A percentile compares a stretch with the other conserved stretches of the same genome.
phyloP scores from a whole-genome alignment of 306 rosid species.

The Cyclanthera cordifolia region DNA sequence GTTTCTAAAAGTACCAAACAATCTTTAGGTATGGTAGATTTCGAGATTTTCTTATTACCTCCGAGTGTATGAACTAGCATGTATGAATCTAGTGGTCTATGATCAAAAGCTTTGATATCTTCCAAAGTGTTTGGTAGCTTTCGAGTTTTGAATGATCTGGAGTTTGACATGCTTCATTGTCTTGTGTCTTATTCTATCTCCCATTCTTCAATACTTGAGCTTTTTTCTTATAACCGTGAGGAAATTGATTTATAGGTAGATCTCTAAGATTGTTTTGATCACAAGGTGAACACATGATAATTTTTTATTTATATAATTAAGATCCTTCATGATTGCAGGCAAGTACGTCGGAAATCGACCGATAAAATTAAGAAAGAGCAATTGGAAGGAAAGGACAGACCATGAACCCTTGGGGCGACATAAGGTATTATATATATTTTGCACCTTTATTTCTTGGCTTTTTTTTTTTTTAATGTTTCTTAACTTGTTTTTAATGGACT shows the following conservation, averaged over 20 bases:
- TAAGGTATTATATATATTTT: conserved; percentile 34
- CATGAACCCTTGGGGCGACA: conserved; percentile 57
- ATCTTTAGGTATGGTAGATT: neutral
- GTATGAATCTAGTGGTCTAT: neutral
- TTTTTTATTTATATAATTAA: neutral
- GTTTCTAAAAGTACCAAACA: neutral
- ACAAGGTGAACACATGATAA: too few species aligned
- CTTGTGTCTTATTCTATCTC: neutral
- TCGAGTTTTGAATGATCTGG: neutral
- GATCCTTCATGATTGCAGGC: conserved; percentile 34
- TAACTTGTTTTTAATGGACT: neutral
- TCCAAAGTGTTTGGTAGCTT: neutral
- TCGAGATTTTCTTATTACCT: neutral
- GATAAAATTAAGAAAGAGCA: conserved; percentile 84
- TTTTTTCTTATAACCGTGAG: neutral
- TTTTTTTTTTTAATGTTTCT: neutral
- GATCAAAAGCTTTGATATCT: neutral
- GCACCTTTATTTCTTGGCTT: neutral
- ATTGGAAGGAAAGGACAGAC: conserved; percentile 93
- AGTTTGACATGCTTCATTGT: neutral
- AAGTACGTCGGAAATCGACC: conserved; percentile 95
- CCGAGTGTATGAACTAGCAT: too few species aligned
- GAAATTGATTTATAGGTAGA: too few species aligned
- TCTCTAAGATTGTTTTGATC: too few species aligned
- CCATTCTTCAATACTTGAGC: neutral